Base-by-base conservation (phyloP, 768 basidiomycete genomes). In the Trametes maxima region DNA sequence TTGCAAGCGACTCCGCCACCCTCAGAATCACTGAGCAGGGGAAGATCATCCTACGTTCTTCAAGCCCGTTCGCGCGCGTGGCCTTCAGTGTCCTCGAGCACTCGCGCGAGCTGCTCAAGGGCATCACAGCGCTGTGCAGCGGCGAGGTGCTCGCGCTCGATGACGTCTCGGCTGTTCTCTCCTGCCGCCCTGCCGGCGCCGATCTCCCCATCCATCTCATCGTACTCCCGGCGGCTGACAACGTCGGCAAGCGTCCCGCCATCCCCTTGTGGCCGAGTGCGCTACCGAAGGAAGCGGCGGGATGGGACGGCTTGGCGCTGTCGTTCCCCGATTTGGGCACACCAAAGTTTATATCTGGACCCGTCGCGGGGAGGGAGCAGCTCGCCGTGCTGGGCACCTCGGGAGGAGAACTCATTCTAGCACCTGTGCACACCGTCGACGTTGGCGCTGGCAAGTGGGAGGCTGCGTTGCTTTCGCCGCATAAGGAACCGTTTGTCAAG, bases 381-480 rank as follows among this genome's bases (percentile, higher is more conserved):
- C 11, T 63, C 7, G 47, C 10, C 17, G 36, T 14, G 24, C 3
- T 58, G 5, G 57, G 57, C 17, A 14, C 54, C 5, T 53, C 58
- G 11, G 67, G 68, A 2, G 56, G 39, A 3, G 55, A 68, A 5
- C 25, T 66, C 43, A 17, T 69, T 17, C n/a, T 66, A 22, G 21
- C 62, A 7, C 63, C 66, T 5, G 33, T 63, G 3, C 61, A 65
- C 16, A 53, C 42, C 24, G 45, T 66, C 17, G 28, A 10, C 2
- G 61, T 46, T 6, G 58, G 57, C 11, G 14, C 46, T n/a, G 37
- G 35, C 14, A 21, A 17, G 2, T 53, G 51, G 49, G 40, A 54
- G 40, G 28, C 63, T 17, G 63, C 65, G 21, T 17, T 67, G 10
- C 56, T 69, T 33, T 59, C 64, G 16, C 54, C 65, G 2, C 59